A percentile compares a stretch with the other conserved stretches of the same genome.
phyloP scores from a whole-genome alignment of 768 basidiomycete genomes.

The Leccinum sublutescens region DNA sequence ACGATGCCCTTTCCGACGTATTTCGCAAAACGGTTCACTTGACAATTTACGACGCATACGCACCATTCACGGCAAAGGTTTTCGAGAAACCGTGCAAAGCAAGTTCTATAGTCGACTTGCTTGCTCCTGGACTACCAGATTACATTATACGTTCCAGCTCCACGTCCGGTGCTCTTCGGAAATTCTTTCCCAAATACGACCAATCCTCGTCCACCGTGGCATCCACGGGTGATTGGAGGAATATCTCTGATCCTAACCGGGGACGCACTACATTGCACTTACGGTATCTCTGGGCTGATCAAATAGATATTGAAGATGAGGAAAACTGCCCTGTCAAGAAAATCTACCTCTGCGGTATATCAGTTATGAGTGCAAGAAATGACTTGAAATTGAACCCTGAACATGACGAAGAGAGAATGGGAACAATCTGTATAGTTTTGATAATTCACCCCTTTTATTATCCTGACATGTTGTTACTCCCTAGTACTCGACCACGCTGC shows the following conservation, averaged over 20 bases:
- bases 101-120: no score
- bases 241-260: background rate
- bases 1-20: no score
- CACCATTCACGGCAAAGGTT: background rate
- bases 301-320: background rate
- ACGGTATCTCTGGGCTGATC: background rate
- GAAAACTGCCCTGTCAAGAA: background rate
- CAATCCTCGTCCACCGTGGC: background rate
- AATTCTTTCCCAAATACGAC: background rate
- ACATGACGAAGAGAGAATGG: no score
- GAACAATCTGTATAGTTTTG: no score
- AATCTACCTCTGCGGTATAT: background rate
- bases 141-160: background rate
- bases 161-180: background rate
- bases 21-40: no score
- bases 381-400: no score
- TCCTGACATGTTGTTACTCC: no score
- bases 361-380: no score
- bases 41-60: no score
- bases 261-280: background rate
- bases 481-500: no score
- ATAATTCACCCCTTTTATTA: no score
- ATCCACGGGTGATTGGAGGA: background rate
- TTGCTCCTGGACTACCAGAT: background rate
- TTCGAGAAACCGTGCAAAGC: background rate